Percentiles rank a stretch among this genome's conserved stretches.
phyloP scores from a whole-genome alignment of 2,329 filamentous ascomycete species.

The Botrytis cinerea region DNA sequence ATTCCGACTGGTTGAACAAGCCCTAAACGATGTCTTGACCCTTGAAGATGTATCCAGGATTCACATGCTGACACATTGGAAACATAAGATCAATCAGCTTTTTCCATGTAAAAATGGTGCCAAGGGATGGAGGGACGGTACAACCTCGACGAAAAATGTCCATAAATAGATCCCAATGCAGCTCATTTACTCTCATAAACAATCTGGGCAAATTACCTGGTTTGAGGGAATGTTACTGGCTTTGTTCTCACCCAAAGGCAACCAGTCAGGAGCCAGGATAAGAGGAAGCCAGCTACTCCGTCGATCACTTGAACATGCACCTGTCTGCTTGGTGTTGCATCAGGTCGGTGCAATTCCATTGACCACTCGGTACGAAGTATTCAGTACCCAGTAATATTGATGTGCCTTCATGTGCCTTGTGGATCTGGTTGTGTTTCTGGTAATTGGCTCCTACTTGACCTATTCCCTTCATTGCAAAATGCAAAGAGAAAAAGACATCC shows the following conservation, averaged over 20 bases:
- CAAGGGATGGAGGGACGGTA: conserved; percentile 6
- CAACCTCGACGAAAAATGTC: background rate
- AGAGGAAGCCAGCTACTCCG: background rate
- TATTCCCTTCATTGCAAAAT: background rate
- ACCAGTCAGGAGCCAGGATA: background rate
- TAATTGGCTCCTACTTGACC: background rate
- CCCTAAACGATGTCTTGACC: conserved; percentile 17
- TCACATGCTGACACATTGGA: conserved; percentile 16
- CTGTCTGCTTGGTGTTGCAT: background rate
- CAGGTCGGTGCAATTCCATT: background rate
- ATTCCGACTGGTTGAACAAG: conserved; percentile 20
- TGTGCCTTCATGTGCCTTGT: background rate
- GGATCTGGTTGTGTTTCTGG: background rate
- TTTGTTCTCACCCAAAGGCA: background rate
- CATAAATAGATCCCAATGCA: conserved; percentile 24
- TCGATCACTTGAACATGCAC: background rate
- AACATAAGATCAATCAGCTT: conserved; percentile 21
- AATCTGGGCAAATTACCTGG: conserved; percentile 16
- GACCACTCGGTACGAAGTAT: background rate
- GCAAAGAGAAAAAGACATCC: background rate
- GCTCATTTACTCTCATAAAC: conserved; percentile 18
- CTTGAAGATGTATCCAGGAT: conserved; percentile 19
- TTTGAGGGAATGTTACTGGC: conserved; percentile 6
- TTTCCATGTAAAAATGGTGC: background rate
- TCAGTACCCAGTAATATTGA: background rate